These are phyloP conservation scores for California macrophylla DNA, from an alignment of 441 rosid genomes.

Conservation along the genomic window DNA sequence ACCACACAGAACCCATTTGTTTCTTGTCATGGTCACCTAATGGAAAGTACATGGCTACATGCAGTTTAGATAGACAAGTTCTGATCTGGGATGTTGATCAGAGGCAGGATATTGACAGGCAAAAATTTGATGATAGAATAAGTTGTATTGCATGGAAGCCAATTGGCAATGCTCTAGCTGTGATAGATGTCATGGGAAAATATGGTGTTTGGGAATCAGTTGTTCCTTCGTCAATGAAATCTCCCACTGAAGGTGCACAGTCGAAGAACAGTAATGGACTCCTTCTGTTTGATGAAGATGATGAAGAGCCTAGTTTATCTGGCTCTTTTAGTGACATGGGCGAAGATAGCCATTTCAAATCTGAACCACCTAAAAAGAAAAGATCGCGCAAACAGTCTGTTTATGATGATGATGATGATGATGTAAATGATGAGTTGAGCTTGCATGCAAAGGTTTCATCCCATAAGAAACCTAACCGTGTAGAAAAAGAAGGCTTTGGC, in stretches of 20 bases:
- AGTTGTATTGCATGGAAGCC: constrained; percentile 90
- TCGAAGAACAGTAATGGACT: constrained; percentile 63
- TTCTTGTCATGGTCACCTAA: constrained; percentile 81
- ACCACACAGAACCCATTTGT: constrained; percentile 61
- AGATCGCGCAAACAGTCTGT: constrained; percentile 47
- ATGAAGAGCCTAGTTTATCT: constrained; percentile 36
- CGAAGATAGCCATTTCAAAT: constrained; percentile 49
- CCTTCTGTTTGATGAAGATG: constrained; percentile 60
- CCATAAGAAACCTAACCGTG: constrained; percentile 26
- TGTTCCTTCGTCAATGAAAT: constrained; percentile 82
- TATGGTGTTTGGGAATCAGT: constrained; percentile 84
- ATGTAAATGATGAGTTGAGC: constrained; percentile 32
- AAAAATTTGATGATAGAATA: constrained; percentile 60
- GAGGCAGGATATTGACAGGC: constrained; percentile 81
- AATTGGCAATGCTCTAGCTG: constrained; percentile 68
- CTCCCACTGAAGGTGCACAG: constrained; percentile 60
- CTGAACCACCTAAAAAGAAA: constrained; percentile 53
- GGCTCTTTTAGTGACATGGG: constrained; percentile 60
- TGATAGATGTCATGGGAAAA: constrained; percentile 66
- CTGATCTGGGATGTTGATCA: constrained; percentile 78
- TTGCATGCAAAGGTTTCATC: constrained; percentile 30
- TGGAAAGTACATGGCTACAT: constrained; percentile 84
- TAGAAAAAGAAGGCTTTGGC: constrained; percentile 33
- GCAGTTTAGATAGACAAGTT: constrained; percentile 73
- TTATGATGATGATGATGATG: constrained; percentile 35